These are phyloP conservation scores for Volutella citrinella DNA, from an alignment of 2,329 filamentous ascomycete genomes.

Conservation along the genomic window DNA sequence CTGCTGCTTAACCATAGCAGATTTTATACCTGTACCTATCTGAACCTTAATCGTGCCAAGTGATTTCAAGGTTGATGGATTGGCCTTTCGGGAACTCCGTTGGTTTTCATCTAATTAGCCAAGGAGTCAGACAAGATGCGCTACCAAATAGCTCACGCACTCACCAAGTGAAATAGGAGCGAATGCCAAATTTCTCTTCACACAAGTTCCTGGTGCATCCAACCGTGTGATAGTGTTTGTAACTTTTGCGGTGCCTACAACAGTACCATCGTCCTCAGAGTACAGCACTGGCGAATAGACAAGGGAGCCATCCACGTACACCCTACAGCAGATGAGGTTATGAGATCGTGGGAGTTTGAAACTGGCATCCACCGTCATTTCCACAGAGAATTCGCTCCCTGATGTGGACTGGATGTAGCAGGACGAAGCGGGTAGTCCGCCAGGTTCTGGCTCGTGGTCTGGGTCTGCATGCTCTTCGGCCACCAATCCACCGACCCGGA, in stretches of 20 bases:
- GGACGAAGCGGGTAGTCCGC: neutral
- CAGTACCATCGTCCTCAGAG: neutral
- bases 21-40: neutral
- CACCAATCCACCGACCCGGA: constrained; percentile 15
- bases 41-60: constrained; percentile 16
- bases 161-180: constrained; percentile 10
- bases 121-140: too few relatives aligned
- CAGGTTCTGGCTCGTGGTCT: neutral
- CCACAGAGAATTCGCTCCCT: constrained; percentile 15
- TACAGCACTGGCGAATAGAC: too few relatives aligned
- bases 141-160: too few relatives aligned
- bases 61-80: constrained; percentile 1
- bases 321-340: too few relatives aligned
- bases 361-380: neutral
- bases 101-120: constrained; percentile 5
- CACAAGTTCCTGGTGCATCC: neutral
- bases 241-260: too few relatives aligned
- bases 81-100: neutral
- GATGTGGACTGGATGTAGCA: constrained; percentile 25
- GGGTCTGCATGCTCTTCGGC: constrained; percentile 18
- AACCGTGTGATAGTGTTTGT: too few relatives aligned
- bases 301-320: too few relatives aligned
- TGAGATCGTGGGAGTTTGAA: too few relatives aligned
- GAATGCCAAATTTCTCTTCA: constrained; percentile 11
- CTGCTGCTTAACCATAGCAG: accelerated